These are phyloP conservation scores for Bolboschoenus planiculmis DNA, from an alignment of 176 grass and related monocot species.

Conservation along the genomic window DNA sequence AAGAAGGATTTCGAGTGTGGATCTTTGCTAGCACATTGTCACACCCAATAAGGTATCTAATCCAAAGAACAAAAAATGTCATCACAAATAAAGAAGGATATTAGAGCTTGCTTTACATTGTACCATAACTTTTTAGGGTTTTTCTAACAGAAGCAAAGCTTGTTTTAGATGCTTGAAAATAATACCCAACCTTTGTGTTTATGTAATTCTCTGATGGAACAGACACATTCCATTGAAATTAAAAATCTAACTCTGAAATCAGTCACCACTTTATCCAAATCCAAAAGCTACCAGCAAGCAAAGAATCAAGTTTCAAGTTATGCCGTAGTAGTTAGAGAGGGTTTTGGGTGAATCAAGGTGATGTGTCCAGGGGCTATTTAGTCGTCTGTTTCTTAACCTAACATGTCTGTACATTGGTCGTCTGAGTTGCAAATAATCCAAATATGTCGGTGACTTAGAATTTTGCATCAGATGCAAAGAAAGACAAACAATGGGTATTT, in stretches of 20 bases:
- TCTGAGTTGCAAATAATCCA: neutral
- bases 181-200: neutral
- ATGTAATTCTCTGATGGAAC: neutral
- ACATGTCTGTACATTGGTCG: neutral
- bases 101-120: neutral
- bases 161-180: neutral
- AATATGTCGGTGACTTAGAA: neutral
- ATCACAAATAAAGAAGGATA: neutral
- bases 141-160: neutral
- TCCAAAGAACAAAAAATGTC: neutral
- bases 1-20: conserved; percentile 80
- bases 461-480: neutral
- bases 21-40: conserved; percentile 90
- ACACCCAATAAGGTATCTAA: conserved; percentile 94
- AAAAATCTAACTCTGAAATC: neutral
- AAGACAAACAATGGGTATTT: neutral
- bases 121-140: neutral
- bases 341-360: neutral
- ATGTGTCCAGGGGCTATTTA: neutral
- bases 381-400: neutral
- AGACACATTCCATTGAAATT: neutral
- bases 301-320: neutral
- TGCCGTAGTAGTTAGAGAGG: neutral
- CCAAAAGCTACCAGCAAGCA: neutral
- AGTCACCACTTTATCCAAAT: neutral